Base-by-base conservation (phyloP, 2,329 filamentous ascomycete species). In the Fusarium nematophilum region DNA sequence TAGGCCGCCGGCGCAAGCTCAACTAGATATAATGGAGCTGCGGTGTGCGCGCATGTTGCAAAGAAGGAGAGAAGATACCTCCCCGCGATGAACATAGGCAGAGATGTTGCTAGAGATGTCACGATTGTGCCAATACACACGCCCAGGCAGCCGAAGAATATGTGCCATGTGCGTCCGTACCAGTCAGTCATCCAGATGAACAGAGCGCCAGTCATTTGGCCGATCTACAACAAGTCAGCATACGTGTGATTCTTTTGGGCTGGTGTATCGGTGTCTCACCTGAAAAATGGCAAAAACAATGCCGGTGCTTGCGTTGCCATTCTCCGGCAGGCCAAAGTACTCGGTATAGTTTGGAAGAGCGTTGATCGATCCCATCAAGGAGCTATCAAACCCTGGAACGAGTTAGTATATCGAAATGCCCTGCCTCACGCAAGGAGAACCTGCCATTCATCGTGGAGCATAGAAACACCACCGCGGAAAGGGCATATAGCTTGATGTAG, bases 1-100 rank as follows among this genome's bases (percentile, higher is more conserved):
- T 84, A 85, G 5, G 79, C 77, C 2, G 86, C 85, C 53, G 87
- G 86, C 0, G 83, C 78, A 43, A 86, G 83, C 68, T 89, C 86
- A 23, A 85, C 82, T 10, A 86, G 79, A 64, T 86, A 87, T 3
- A 85, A 78, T 1, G 86, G 86, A 1, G 83, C 85, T 1, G 85
- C 83, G 3, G 81, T 80, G 10, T 81, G 78, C 2, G 82, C 81
- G 45, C 86, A 83, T 1, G 82, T 80, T 25, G 85, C 83, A 44
- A 85, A 86, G 62, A 82, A 83, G 2, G 78, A 78, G 7, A 83
- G 67, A 1, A 83, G 59, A 63, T 82, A 83, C 6, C 81, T 76
- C 1, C 80, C 79, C 13, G 75, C 83, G 69, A 86, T 84, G 65
- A 87, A 85, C 46, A 72, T 73, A 6, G 73, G 64, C 27, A 71